Conservation (phyloP, 2,329 filamentous ascomycete genomes). For the Nemania serpens region DNA sequence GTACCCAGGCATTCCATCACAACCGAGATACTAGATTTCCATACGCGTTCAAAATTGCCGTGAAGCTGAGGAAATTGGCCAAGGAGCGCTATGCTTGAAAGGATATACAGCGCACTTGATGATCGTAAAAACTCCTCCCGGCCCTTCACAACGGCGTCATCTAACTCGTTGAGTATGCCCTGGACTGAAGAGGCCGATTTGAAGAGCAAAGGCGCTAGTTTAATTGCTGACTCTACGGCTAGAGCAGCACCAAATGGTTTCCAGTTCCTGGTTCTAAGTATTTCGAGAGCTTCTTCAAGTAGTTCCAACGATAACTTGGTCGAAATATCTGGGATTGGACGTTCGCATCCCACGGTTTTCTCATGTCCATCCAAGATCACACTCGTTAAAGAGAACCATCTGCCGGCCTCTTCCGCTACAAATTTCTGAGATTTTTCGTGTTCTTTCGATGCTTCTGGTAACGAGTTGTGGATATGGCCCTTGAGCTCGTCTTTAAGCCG, state of each 20-base stretch:
- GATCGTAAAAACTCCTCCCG: slow-evolving; percentile 66
- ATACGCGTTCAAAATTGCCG: slow-evolving; percentile 47
- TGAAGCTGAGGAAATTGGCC: slow-evolving; percentile 49
- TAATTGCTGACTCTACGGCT: slow-evolving; percentile 48
- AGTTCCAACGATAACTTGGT: slow-evolving; percentile 41
- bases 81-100: slow-evolving; percentile 66
- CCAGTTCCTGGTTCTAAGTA: slow-evolving; percentile 57
- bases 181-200: slow-evolving; percentile 34
- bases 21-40: slow-evolving; percentile 50
- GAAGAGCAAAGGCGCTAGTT: slow-evolving; percentile 51
- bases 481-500: slow-evolving; percentile 65
- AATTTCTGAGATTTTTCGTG: slow-evolving; percentile 73
- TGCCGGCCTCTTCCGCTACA: slow-evolving; percentile 67
- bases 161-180: slow-evolving; percentile 51
- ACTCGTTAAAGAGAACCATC: slow-evolving; percentile 67
- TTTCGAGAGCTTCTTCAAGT: slow-evolving; percentile 44
- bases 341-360: slow-evolving; percentile 32
- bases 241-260: slow-evolving; percentile 62
- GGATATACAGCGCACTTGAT: slow-evolving; percentile 68
- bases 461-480: slow-evolving; percentile 70
- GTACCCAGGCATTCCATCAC: slow-evolving; percentile 45
- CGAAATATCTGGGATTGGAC: slow-evolving; percentile 39
- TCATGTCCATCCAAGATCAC: slow-evolving; percentile 48
- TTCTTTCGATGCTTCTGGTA: slow-evolving; percentile 81
- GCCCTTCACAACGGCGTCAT: slow-evolving; percentile 57